Evolutionary conservation across 768 basidiomycete genomes (phyloP).

Genomic region (Psilocybe azurescens): DNA sequence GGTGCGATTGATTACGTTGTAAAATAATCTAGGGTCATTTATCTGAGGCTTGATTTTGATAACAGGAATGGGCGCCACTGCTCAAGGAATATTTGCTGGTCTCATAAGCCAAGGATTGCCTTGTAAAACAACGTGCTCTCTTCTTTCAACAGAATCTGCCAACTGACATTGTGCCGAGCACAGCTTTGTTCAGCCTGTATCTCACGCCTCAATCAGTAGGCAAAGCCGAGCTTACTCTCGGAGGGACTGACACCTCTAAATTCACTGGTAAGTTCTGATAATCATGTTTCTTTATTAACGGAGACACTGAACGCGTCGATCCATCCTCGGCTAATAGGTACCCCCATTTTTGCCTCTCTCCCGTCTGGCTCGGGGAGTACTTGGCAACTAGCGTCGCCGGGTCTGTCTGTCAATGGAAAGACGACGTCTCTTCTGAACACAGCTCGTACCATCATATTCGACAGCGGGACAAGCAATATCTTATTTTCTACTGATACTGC

Average conservation of each 20-base stretch:
- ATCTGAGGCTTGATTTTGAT: not conserved
- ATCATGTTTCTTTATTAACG: constrained; percentile 16
- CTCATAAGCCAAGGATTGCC: constrained; percentile 54
- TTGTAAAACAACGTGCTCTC: constrained; percentile 35
- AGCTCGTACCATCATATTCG: constrained; percentile 54
- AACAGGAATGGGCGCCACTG: constrained; percentile 53
- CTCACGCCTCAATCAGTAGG: constrained; percentile 53
- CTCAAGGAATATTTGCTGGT: constrained; percentile 54
- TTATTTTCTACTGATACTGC: constrained; percentile 54
- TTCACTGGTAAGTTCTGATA: constrained; percentile 43
- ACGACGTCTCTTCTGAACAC: constrained; percentile 47
- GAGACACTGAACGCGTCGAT: constrained; percentile 10
- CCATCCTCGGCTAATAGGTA: constrained; percentile 34
- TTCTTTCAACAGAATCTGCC: not conserved
- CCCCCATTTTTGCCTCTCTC: constrained; percentile 47
- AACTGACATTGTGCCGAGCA: constrained; percentile 6
- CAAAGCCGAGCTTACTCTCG: constrained; percentile 57
- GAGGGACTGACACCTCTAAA: constrained; percentile 57
- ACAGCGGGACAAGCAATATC: constrained; percentile 63
- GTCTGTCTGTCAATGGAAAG: constrained; percentile 57
- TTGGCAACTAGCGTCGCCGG: constrained; percentile 52
- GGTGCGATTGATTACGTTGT: constrained; percentile 32
- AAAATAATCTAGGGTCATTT: not conserved
- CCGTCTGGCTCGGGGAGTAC: constrained; percentile 38
- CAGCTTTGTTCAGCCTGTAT: constrained; percentile 57